Conservation (phyloP, 1,139 yeast genomes). For the Kodamaea anthophila region DNA sequence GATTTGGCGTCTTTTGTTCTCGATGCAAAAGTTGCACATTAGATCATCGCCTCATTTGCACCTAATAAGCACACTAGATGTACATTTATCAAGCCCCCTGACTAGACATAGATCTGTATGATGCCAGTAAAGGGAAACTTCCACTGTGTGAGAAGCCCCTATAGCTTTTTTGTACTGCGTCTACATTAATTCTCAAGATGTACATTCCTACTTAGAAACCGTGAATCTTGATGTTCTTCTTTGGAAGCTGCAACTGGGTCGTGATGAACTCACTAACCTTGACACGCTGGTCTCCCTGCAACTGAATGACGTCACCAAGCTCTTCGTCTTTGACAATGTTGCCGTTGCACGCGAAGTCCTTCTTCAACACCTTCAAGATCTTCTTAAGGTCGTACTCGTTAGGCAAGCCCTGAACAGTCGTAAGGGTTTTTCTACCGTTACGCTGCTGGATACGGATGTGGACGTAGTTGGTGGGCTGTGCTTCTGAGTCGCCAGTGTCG, state of each 20-base stretch:
- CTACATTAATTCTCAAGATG: no score
- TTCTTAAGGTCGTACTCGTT: slow-evolving; percentile 91
- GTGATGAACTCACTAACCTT: slow-evolving; percentile 93
- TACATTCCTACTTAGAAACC: slow-evolving; percentile 83
- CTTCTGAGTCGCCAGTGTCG: slow-evolving; percentile 99
- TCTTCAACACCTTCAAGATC: slow-evolving; percentile 88
- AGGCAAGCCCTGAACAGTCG: slow-evolving; percentile 98
- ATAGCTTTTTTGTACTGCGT: no score
- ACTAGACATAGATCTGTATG: no score
- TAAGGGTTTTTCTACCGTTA: slow-evolving; percentile 98
- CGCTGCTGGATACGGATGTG: slow-evolving; percentile 99
- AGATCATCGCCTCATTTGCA: no score
- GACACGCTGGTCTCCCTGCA: slow-evolving; percentile 98
- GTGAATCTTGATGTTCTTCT: slow-evolving; percentile 96
- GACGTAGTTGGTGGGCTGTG: slow-evolving; percentile 91
- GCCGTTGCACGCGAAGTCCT: slow-evolving; percentile 98
- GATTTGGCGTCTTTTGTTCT: no score
- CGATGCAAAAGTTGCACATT: no score
- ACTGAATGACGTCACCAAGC: slow-evolving; percentile 93
- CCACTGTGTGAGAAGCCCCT: no score
- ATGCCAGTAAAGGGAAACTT: no score
- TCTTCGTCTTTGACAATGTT: slow-evolving; percentile 95
- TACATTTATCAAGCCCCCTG: no score
- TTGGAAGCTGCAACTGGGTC: slow-evolving; percentile 79
- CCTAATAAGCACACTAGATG: no score